Evolutionary conservation across 2,329 filamentous ascomycete genomes (phyloP), one percentile per base, ranked within the genome.

Genomic region (Dactylonectria estremocensis): DNA sequence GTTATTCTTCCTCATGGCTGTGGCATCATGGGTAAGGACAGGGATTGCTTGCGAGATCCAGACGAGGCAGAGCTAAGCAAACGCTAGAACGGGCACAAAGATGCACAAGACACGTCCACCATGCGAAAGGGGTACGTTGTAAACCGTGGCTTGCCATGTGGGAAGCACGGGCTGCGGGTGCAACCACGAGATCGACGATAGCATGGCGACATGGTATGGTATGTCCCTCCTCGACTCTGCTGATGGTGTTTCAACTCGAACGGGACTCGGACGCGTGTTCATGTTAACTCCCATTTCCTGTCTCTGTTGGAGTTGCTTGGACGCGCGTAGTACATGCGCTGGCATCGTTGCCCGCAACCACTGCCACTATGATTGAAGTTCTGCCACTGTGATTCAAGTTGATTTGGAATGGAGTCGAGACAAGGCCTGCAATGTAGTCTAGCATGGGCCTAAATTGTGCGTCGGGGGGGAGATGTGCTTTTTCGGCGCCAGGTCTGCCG

Each of bases 141-240:
- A 40, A 53, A 65, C 66, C 68, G 62, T 66, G 64, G 46, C 13
- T 68, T 68, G 73, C 73, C 73, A 75, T 74, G 73, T 75, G 71
- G 73, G 61, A 74, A 71, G 61, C 66, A 73, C 53, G 66, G 45
- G 54, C 66, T 64, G 60, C 49, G 62, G 54, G 64, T 69, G 67
- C 67, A 59, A 67, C 64, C 46, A 66, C 54, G 66, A 64, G 64
- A 64, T 40, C 61, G 60, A 72, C 50, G 62, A 60, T 61, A 58
- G 53, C 64, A 52, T 71, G 62, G 58, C 28, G 46, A 54, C 61
- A 55, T 24, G 52, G 35, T 50, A 66, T 64, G 52, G 35, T 49
- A 66, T 61, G 40, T 50, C 40, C 60, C 54, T 33, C 28, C 28
- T 24, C 37, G 49, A 20, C 54, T 53, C 45, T 46, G 45, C n/a